Percentiles rank a stretch among this genome's conserved stretches.
phyloP scores from a whole-genome alignment of 352 stramenopile species.

The Phytophthora crassamura region DNA sequence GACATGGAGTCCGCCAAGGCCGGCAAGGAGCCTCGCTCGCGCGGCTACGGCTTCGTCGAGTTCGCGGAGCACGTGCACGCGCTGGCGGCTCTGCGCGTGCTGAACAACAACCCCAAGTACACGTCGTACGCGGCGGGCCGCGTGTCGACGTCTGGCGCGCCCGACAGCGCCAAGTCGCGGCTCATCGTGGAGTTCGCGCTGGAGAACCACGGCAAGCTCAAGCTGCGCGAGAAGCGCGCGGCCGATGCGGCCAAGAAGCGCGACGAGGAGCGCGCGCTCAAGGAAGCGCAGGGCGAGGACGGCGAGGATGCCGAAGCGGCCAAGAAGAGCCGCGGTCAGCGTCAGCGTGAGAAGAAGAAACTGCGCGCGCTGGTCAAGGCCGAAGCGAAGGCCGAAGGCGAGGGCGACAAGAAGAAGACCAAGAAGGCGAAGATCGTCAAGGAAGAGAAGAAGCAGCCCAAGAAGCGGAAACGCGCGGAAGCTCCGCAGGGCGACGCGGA shows the following conservation, averaged over 20 bases:
- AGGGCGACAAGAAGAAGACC: constrained; percentile 33
- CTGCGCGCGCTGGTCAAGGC: constrained; percentile 41
- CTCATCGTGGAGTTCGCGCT: constrained; percentile 91
- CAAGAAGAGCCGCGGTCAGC: constrained; percentile 78
- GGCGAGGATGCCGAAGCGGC: constrained; percentile 29
- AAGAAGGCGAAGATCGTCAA: constrained; percentile 44
- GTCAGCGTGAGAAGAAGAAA: constrained; percentile 83
- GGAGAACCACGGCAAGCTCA: constrained; percentile 90
- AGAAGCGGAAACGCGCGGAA: constrained; percentile 52
- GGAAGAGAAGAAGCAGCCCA: constrained; percentile 46
- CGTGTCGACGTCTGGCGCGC: constrained; percentile 35
- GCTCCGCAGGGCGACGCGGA: constrained; percentile 22
- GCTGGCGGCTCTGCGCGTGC: constrained; percentile 93
- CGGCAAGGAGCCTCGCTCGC: constrained; percentile 64
- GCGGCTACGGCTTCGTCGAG: constrained; percentile 96
- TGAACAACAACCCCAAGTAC: constrained; percentile 98
- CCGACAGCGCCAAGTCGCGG: constrained; percentile 71
- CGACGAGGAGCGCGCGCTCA: constrained; percentile 68
- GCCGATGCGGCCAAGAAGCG: constrained; percentile 73
- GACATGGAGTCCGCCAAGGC: constrained; percentile 73
- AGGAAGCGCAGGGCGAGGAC: constrained; percentile 67
- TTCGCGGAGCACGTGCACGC: constrained; percentile 97
- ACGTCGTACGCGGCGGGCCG: constrained; percentile 66
- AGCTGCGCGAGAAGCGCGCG: constrained; percentile 81
- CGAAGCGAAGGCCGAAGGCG: constrained; percentile 25